Evolutionary conservation across 2,329 filamentous ascomycete species (phyloP).

Genomic region (Neonectria punicea): DNA sequence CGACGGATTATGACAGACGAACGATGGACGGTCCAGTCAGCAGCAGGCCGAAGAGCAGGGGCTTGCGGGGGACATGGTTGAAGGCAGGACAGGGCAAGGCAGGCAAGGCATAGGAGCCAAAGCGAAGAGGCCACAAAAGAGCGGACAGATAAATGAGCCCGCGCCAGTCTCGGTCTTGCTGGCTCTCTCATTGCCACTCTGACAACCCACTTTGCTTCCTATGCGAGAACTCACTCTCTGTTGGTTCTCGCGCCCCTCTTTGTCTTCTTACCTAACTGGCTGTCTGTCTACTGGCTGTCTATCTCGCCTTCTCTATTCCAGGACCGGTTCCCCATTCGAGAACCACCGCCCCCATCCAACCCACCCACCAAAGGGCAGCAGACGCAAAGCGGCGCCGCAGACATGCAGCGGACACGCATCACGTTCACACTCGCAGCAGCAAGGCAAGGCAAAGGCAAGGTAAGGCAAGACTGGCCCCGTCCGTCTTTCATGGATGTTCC

Average conservation of each 20-base stretch:
- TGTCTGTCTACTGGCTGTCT: not conserved
- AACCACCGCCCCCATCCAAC: not conserved
- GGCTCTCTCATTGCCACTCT: not conserved
- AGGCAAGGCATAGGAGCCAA: conserved; percentile 2
- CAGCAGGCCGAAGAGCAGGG: conserved; percentile 26
- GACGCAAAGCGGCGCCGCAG: not conserved
- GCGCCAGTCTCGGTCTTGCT: not conserved
- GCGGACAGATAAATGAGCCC: conserved; percentile 1
- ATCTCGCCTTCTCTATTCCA: not conserved
- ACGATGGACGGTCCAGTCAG: not conserved
- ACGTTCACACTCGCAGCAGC: not conserved
- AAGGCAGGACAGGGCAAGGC: conserved; percentile 9
- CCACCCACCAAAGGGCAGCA: not conserved
- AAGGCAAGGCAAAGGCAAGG: not conserved
- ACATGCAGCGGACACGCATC: not conserved
- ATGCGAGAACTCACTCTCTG: not conserved
- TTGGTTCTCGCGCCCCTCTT: not conserved
- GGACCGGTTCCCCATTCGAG: not conserved
- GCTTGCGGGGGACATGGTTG: conserved; percentile 14
- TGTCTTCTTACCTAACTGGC: not conserved
- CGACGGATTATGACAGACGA: not conserved
- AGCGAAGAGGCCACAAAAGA: not conserved
- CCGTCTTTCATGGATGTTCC: not conserved
- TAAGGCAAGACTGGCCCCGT: not conserved
- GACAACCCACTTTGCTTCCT: not conserved